Base-by-base conservation (phyloP, 495 filamentous ascomycete species). In the Penicillium canariense region DNA sequence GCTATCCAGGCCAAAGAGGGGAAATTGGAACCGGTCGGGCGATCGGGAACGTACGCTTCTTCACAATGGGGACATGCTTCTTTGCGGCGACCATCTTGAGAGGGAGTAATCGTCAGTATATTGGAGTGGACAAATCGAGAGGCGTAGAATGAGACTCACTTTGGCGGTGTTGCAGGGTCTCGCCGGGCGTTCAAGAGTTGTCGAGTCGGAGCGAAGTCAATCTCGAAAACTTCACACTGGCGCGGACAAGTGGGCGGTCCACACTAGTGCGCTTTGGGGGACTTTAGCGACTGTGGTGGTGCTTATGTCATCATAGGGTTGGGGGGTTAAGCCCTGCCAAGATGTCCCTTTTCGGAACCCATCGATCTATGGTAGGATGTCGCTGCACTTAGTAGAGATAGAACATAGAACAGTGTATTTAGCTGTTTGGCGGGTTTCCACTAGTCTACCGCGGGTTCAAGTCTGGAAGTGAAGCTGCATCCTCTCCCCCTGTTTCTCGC, bases 41-140 rank as follows among this genome's bases (percentile, higher is more conserved):
- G 45, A 61, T 61, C 60, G 58, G 61, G 56, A 65, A 88, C 88
- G 75, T 91, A 93, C 89, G 89, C 89, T 98, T 98, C 88, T 98
- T 98, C 66, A 98, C 88, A 83, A 98, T 97, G 70, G 91, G 89
- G 72, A 98, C 83, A 80, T 97, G 93, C 81, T 94, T 93, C 88
- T 95, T 96, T 76, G 93, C 90, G 83, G 91, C 82, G 81, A 89
- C 90, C 94, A 98, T 97, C 91, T 97, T 53, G 35, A 54, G 52
- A 43, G 43, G 22, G 14, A 45, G 42, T 27, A 50, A 43, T 36
- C 28, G 52, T 62, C 60, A 62, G 60, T 55, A 57, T 47, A 38
- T 28, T 35, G 52, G 35, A 57, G 43, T 63, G 48, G 60, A 49
- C 52, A 59, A 25, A 20, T 28, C 39, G 23, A 38, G 20, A 55